These are phyloP conservation scores for Leccinum solheimii DNA, from an alignment of 1,284 basidiomycete genomes.

Conservation along the genomic window DNA sequence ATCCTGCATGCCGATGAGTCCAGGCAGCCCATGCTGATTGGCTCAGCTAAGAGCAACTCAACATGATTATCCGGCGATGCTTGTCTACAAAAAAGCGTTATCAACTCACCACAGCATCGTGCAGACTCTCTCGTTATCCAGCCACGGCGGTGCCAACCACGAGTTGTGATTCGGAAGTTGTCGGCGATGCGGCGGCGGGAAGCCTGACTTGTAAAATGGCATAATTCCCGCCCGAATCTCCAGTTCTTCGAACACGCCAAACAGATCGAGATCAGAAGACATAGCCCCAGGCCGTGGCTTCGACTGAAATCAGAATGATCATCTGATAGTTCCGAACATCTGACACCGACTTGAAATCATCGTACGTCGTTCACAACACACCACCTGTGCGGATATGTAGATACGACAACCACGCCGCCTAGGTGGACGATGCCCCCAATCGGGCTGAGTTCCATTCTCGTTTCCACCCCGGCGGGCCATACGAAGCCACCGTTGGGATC, in stretches of 20 bases:
- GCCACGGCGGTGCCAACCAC: neutral
- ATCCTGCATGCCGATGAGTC: neutral
- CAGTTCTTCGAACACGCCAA: neutral
- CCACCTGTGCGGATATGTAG: neutral
- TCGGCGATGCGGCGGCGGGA: neutral
- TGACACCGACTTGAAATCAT: neutral
- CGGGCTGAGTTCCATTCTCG: slow-evolving; percentile 70
- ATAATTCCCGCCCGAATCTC: neutral
- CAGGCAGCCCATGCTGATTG: neutral
- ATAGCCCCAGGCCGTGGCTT: neutral
- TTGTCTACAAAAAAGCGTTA: neutral
- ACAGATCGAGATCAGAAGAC: neutral
- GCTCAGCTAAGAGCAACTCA: neutral
- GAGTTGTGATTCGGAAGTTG: neutral
- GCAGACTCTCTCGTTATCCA: neutral
- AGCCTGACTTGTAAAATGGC: neutral
- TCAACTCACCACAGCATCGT: neutral
- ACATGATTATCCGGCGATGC: neutral
- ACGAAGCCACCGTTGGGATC: slow-evolving; percentile 73
- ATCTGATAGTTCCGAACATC: neutral
- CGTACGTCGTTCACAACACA: no score
- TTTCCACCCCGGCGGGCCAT: slow-evolving; percentile 66
- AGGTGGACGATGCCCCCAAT: slow-evolving; percentile 49
- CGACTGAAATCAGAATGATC: neutral
- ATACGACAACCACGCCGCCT: neutral